phyloP scores from a whole-genome alignment of 164 flowering plant species.

The Dillenia suffruticosa region DNA sequence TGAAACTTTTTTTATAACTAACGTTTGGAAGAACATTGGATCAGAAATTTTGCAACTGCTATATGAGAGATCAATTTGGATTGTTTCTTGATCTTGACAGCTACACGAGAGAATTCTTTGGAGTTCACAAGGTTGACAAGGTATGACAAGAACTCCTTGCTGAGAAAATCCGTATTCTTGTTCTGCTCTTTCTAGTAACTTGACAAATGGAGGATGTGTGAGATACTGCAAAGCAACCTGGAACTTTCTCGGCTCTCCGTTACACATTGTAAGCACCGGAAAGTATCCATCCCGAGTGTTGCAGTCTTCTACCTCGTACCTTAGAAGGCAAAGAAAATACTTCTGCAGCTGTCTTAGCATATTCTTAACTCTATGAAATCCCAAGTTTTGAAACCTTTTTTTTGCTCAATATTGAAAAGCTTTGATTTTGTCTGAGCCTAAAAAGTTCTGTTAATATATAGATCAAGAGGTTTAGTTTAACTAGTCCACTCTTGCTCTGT shows the following conservation, averaged over 20 bases:
- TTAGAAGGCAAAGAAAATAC: not conserved
- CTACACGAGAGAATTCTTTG: conserved; percentile 14
- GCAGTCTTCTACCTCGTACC: not conserved
- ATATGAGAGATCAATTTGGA: too few species aligned
- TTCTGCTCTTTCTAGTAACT: conserved; percentile 22
- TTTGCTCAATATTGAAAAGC: not conserved
- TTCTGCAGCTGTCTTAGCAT: conserved; percentile 8
- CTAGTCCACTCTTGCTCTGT: too few species aligned
- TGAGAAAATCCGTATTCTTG: conserved; percentile 23
- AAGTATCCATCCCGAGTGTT: conserved; percentile 10
- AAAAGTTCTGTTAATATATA: too few species aligned
- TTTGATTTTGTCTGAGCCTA: too few species aligned
- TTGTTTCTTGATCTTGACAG: too few species aligned
- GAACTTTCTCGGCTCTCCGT: conserved; percentile 17
- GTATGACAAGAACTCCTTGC: conserved; percentile 18
- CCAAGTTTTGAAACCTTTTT: not conserved
- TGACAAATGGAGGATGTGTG: conserved; percentile 15
- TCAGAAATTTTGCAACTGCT: too few species aligned
- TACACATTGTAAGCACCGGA: conserved; percentile 11
- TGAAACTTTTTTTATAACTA: too few species aligned
- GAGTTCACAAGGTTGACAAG: conserved; percentile 25
- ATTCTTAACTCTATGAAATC: not conserved
- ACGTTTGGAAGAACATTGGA: too few species aligned
- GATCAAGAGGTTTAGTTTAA: too few species aligned
- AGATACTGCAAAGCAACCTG: conserved; percentile 21